Conservation (phyloP, 2,329 filamentous ascomycete species). For the Colletotrichum sp. region DNA sequence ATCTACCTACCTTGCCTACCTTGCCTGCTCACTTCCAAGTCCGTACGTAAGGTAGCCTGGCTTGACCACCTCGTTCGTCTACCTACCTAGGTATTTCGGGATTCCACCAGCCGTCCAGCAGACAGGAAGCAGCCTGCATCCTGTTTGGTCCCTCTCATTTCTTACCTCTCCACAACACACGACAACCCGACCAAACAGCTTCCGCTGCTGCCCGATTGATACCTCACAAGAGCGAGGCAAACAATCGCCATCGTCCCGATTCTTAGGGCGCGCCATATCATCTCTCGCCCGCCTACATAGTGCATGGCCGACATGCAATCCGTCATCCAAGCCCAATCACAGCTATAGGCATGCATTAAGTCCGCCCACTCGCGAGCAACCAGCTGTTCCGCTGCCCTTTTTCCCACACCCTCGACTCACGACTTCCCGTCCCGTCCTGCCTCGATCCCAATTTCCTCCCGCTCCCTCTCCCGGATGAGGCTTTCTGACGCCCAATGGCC, state of each 20-base stretch:
- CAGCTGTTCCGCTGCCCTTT: slow-evolving; percentile 19
- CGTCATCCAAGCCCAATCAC: slow-evolving; percentile 21
- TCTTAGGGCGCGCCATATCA: slow-evolving; percentile 20
- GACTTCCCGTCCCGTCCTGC: not conserved
- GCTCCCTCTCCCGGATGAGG: slow-evolving; percentile 14
- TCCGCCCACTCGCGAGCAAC: slow-evolving; percentile 17
- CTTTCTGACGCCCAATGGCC: slow-evolving; percentile 22
- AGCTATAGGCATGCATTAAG: slow-evolving; percentile 13
- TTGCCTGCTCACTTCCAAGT: not conserved
- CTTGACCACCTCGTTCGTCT: not conserved
- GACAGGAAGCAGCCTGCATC: not conserved
- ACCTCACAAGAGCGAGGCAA: slow-evolving; percentile 18
- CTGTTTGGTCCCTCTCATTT: not conserved
- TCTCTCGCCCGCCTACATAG: slow-evolving; percentile 9
- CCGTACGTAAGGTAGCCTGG: not conserved
- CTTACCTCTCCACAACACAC: not conserved
- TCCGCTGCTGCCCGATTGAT: slow-evolving; percentile 23
- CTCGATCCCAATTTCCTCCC: not conserved
- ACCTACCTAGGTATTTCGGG: not conserved
- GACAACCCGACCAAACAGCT: slow-evolving; percentile 7
- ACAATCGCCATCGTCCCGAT: not conserved
- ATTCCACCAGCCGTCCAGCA: not conserved
- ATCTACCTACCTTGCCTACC: not conserved
- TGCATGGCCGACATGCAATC: slow-evolving; percentile 20
- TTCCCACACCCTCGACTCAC: not conserved